Conservation (phyloP, 805 yeast species). For the Metschnikowia matae region DNA sequence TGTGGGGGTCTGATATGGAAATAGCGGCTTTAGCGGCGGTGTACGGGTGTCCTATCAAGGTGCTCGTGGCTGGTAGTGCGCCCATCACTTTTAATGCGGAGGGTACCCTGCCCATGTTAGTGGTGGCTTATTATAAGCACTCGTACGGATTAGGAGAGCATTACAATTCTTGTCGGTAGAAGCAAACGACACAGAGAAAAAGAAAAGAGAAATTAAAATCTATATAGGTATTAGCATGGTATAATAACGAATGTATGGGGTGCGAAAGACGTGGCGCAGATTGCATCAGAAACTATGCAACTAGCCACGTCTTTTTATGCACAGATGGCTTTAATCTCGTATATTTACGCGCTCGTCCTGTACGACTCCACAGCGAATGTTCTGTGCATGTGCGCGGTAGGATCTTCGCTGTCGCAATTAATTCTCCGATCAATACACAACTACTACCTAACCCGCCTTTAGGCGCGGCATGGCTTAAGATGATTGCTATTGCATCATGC, state of each 20-base stretch:
- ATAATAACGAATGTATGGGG: neutral
- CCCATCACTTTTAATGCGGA: constrained; percentile 59
- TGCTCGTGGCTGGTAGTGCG: constrained; percentile 74
- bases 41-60: constrained; percentile 69
- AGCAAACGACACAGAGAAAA: neutral
- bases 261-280: neutral
- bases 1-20: constrained; percentile 98
- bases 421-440: neutral
- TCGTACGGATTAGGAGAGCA: constrained; percentile 92
- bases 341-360: neutral
- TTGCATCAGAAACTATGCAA: neutral
- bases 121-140: constrained; percentile 78
- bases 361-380: neutral
- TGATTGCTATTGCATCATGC: constrained; percentile 1
- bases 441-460: neutral
- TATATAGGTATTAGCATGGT: neutral
- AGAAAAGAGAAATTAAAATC: no score
- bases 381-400: neutral
- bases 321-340: neutral
- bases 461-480: neutral
- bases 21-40: constrained; percentile 72
- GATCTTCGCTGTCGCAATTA: neutral
- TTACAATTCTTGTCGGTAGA: constrained; percentile 62
- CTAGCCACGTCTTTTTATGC: neutral
- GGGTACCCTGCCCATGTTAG: constrained; percentile 50